Conservation (phyloP, 176 grass and related monocot species). For the Hyparrhenia diplandra region DNA sequence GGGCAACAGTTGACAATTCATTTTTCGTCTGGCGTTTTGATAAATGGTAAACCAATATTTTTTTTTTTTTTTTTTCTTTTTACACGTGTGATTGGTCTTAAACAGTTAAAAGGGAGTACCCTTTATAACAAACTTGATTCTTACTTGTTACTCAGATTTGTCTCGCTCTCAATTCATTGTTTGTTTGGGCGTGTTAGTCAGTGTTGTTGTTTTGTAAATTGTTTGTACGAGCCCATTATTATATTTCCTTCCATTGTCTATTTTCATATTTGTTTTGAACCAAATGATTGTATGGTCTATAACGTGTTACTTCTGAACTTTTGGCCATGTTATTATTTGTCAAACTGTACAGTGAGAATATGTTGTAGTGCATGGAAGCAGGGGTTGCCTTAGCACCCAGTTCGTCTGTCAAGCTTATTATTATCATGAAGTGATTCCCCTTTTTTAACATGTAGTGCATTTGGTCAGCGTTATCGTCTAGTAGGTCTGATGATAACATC, state of each 20-base stretch:
- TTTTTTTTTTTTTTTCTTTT: neutral
- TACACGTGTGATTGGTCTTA: neutral
- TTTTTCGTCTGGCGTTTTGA: constrained; percentile 91
- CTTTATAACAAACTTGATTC: neutral
- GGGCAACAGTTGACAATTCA: constrained; percentile 97
- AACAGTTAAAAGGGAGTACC: neutral
- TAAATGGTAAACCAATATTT: constrained; percentile 61
- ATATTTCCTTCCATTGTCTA: neutral
- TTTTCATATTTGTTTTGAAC: neutral
- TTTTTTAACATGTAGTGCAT: constrained; percentile 12
- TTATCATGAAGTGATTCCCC: neutral
- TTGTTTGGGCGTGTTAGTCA: neutral
- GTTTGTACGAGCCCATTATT: neutral
- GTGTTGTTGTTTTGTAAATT: neutral
- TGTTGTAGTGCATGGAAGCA: neutral
- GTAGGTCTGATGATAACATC: neutral
- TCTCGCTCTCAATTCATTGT: neutral
- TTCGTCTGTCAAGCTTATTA: neutral
- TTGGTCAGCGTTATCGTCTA: neutral
- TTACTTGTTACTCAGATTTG: constrained; percentile 3
- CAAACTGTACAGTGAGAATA: neutral
- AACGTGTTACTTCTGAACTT: neutral
- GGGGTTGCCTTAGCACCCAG: neutral
- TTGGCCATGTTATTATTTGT: neutral
- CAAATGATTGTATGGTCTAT: neutral